Conservation (phyloP, 192 early-diverging fungal genomes). For the Backusella mclennaniae region DNA sequence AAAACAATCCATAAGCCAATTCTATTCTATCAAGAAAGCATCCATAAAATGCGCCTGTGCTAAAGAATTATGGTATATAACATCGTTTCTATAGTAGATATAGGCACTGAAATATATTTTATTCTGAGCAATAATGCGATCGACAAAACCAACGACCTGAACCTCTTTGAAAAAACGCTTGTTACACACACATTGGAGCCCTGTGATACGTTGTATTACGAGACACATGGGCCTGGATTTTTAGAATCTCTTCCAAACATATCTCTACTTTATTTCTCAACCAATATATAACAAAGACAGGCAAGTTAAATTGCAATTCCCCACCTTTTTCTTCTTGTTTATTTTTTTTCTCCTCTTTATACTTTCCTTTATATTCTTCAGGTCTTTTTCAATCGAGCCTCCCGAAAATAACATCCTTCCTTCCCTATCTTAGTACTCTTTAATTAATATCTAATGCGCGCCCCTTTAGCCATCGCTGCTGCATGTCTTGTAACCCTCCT, state of each 20-base stretch:
- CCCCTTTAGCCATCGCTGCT: slow-evolving; percentile 4
- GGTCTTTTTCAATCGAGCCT: neutral
- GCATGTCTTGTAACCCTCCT: neutral
- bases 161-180: neutral
- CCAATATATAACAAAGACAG: neutral
- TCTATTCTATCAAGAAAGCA: neutral
- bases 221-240: neutral
- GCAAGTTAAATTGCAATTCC: neutral
- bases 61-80: neutral
- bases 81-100: neutral
- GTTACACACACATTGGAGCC: neutral
- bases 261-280: neutral
- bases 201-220: neutral
- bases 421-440: neutral
- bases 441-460: slow-evolving; percentile 1
- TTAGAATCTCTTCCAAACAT: neutral
- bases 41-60: neutral
- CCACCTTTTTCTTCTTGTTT: neutral
- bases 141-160: neutral
- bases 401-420: neutral
- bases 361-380: neutral
- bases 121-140: neutral
- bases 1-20: neutral
- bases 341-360: neutral
- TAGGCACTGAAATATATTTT: neutral